Base-by-base conservation (phyloP, 2,329 filamentous ascomycete species). In the Sclerotinia spermophila region DNA sequence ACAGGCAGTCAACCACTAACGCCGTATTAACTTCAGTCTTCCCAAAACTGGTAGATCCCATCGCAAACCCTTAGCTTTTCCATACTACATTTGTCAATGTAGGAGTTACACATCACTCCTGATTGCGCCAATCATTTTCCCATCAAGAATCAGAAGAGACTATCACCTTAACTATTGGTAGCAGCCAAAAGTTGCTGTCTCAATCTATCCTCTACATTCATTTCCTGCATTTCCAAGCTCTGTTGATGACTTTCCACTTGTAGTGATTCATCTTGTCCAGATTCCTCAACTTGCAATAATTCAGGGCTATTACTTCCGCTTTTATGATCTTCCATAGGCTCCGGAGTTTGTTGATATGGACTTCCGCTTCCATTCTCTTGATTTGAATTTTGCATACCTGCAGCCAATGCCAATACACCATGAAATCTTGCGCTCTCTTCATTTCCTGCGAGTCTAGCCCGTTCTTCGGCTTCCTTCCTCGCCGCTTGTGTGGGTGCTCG, bases 401-500 rank as follows among this genome's bases (percentile, higher is more conserved):
- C 82, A 0, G 84, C 85, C 59, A 89, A 76, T 2, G 85, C 82
- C 81, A 88, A 83, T 69, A 89, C 86, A n/a, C 86, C 86, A 73
- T 88, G 84, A n/a, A 89, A 80, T 72, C 85, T 85, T 11, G 86
- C 86, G 73, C 86, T 84, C 60, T 89, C 86, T 70, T 89, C 87
- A 64, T 87, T 86, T n/a, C 83, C 83, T 70, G 84, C 87, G 73
- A 86, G 79, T 51, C 86, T 84, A 3, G 86, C 87, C 61, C 86
- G 84, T 79, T 90, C 88, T 77, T 90, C 89, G 0, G 88, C 88
- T 77, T 90, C 89, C 74, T 90, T 90, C 33, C 88, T 83, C 0
- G 89, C 89, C n/a, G 89, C 89, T 78, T 91, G 89, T 2, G 88
- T 90, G 0, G 92, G 93, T 0, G 93, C 92, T 24, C 93, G 84